Conservation (phyloP, 768 basidiomycete species). For the Candolleomyces aberdarensis region DNA sequence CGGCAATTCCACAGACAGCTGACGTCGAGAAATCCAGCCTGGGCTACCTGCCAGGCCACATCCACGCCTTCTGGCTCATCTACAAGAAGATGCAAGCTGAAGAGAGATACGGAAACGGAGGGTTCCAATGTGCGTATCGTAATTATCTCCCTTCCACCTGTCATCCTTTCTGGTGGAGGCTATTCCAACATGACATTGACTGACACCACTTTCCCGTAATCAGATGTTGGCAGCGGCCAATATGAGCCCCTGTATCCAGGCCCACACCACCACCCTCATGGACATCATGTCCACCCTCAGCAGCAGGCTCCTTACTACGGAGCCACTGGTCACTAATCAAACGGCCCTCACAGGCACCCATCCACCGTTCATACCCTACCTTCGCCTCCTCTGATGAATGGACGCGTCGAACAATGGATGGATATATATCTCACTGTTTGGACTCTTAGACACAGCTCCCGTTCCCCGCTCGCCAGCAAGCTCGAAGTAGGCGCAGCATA, state of each 20-base stretch:
- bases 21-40: slow-evolving; percentile 39
- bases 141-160: no score
- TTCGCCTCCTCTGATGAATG: no score
- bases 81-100: slow-evolving; percentile 89
- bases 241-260: slow-evolving; percentile 37
- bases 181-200: neutral
- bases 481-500: no score
- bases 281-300: slow-evolving; percentile 6
- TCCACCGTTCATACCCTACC: no score
- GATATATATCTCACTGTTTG: no score
- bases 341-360: no score
- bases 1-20: neutral
- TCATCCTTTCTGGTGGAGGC: neutral
- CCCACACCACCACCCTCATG: slow-evolving; percentile 3
- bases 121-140: slow-evolving; percentile 64
- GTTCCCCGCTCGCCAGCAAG: no score
- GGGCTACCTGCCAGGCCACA: slow-evolving; percentile 72
- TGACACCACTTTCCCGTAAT: neutral
- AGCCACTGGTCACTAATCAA: slow-evolving; percentile 30
- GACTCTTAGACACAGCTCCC: no score
- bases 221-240: slow-evolving; percentile 40
- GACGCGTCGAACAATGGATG: no score
- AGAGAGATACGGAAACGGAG: slow-evolving; percentile 74
- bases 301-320: slow-evolving; percentile 39
- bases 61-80: slow-evolving; percentile 87